A percentile compares a stretch with the other conserved stretches of the same genome.
These are phyloP conservation scores for Paxillus involutus DNA, from an alignment of 768 basidiomycete species.

Conservation along the genomic window DNA sequence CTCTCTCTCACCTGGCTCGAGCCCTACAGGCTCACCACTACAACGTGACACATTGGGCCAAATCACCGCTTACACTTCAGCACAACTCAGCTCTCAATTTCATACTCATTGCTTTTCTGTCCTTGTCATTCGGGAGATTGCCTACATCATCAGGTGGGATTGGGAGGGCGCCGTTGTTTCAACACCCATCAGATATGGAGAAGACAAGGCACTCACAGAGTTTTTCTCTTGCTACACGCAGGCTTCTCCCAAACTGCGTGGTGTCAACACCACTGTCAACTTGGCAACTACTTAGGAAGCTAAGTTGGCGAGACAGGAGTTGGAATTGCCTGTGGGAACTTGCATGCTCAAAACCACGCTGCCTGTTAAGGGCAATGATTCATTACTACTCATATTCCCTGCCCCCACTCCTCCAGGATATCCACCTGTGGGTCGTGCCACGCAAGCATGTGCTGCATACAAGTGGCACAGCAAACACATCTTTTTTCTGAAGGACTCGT, in stretches of 20 bases:
- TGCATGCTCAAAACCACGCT: too few species aligned
- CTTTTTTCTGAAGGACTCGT: constrained; percentile 5
- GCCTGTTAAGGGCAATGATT: too few species aligned
- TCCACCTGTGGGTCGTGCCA: neutral
- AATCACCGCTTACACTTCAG: constrained; percentile 17
- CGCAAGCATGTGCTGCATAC: neutral
- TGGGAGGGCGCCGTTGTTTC: constrained; percentile 11
- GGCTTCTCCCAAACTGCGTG: too few species aligned
- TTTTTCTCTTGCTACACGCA: too few species aligned
- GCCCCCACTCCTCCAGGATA: neutral
- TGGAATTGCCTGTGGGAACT: too few species aligned
- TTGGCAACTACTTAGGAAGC: too few species aligned
- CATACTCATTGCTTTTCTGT: constrained; percentile 12
- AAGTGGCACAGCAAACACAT: neutral
- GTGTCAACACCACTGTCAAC: too few species aligned
- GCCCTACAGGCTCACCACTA: too few species aligned
- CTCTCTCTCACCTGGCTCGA: too few species aligned
- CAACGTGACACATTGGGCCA: constrained; percentile 15
- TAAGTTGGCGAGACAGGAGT: too few species aligned
- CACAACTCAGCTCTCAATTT: constrained; percentile 17
- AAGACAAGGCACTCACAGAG: too few species aligned
- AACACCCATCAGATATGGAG: neutral
- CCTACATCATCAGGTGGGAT: constrained; percentile 14
- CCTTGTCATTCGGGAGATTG: constrained; percentile 5
- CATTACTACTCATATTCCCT: neutral